phyloP scores from a whole-genome alignment of 495 filamentous ascomycete species.

The Hypoxylon crocopeplum region DNA sequence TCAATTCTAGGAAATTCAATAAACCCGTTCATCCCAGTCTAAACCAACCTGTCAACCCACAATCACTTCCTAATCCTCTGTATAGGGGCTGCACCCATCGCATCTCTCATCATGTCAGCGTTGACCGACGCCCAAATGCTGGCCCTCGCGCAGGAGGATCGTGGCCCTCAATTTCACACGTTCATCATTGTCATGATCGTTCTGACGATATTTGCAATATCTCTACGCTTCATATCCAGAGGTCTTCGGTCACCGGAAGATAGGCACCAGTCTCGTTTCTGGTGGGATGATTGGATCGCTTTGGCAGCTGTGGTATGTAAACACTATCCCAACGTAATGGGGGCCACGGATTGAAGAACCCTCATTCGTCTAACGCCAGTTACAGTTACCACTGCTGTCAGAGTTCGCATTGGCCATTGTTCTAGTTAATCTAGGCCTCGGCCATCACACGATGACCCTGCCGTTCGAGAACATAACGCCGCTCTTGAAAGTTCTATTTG shows the following conservation, averaged over 20 bases:
- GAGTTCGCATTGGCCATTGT: neutral
- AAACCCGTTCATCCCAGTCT: no score
- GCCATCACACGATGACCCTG: neutral
- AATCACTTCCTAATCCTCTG: no score
- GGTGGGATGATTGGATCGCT: conserved; percentile 23
- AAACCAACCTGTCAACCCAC: no score
- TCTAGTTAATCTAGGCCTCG: neutral
- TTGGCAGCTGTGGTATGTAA: neutral
- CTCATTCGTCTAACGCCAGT: neutral
- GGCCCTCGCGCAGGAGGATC: no score
- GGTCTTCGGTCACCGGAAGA: neutral
- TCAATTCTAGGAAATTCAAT: no score
- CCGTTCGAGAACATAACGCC: neutral
- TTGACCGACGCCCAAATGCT: no score
- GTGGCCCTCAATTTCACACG: conserved; percentile 5
- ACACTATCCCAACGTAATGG: no score
- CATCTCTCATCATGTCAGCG: no score
- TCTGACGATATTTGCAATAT: neutral
- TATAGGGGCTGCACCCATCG: no score
- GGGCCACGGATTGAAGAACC: no score
- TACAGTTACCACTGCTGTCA: neutral
- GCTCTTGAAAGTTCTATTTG: neutral
- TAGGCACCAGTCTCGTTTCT: conserved; percentile 2
- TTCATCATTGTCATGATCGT: neutral
- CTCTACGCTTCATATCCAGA: neutral